Base-by-base conservation (phyloP, 208 protist species). In the Entamoeba moshkovskii region DNA sequence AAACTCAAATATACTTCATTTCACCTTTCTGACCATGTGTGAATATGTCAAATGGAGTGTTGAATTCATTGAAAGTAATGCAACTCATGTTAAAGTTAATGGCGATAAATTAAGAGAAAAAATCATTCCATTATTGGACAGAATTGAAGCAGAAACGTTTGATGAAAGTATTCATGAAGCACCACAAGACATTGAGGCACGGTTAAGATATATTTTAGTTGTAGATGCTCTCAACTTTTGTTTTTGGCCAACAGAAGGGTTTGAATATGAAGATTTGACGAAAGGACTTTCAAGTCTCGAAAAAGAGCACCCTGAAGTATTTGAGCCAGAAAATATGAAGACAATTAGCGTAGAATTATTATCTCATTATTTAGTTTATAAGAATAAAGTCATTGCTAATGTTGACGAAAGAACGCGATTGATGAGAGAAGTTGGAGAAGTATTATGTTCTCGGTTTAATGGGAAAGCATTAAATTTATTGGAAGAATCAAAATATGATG, bases 171-270 rank as follows among this genome's bases (percentile, higher is more conserved):
- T 73, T 73, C 59, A 73, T 29, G 16, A 42, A 42, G 59, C 59
- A 38, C 59, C 59, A 33, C 11, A 73, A 33, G 59, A 73, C 59
- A 38, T 73, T 73, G 59, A 73, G 22, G 11, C 59, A 42, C 59
- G 59, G 0, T 29, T 73, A 38, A 25, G 59, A 73, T 73, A 73
- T 73, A 66, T 93, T 45, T 93, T 93, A 45, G 46, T 93, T 18
- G 13, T 93, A 8, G 92, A 93, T 66, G 38, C 46, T 44, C 46
- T 93, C 11, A 93, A 93, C 33, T 93, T 93, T 66, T 93, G 44
- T 29, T 93, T 93, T 47, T 93, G 92, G 92, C 59, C 59, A 73
- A 73, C 59, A 13, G 59, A 25, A 38, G n/a, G n/a, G 18, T 73
- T 73, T 73, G 59, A 73, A 73, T 66, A 93, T 66, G 92, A 93